Evolutionary conservation across 2,329 filamentous ascomycete species (phyloP), one percentile per base, ranked within the genome.

Genomic region (Fusarium algeriense): DNA sequence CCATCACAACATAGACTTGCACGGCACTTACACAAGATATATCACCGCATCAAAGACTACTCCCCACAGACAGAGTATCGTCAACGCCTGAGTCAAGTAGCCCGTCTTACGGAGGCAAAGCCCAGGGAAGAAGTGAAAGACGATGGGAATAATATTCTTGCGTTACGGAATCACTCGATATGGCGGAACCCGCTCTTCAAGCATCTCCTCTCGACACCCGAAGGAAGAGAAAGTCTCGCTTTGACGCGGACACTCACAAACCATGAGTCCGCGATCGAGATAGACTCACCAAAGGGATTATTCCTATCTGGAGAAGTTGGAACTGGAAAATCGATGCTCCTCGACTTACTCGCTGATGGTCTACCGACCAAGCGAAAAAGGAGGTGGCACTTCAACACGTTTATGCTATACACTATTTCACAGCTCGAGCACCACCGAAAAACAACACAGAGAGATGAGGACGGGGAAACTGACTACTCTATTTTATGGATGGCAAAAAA

Each of bases 381-480:
- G 73, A 85, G 92, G 65, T 94, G 91, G 90, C 93, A 95, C 77
- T 96, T 94, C 81, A 94, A 93, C 78, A 94, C 92, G 0, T 96
- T 96, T 75, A 96, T 96, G 92, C 84, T 95, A 12, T 90, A 95
- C 71, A 90, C 89, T 0, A 86, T 95, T 49, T 91, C 92, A 2
- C 90, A 90, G 54, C 83, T 96, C 2, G 93, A 95, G 74, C 83
- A 86, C 15, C 86, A 92, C 46, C 85, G 93, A 74, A 84, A 82
- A 62, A 73, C 78, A 7, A 74, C 77, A 3, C 69, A 73, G 4
- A 62, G 71, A 17, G 32, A 57, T 5, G 11, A 60, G 11, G 57
- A 38, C 71, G 17, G 68, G 57, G 72, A 64, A 69, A 79, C 79
- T 73, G 73, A 94, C 62, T 90, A 94, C 79, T 92, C 92, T 0